These are phyloP conservation scores for Coleophoma cylindrospora DNA, from an alignment of 2,329 filamentous ascomycete species.

Conservation along the genomic window DNA sequence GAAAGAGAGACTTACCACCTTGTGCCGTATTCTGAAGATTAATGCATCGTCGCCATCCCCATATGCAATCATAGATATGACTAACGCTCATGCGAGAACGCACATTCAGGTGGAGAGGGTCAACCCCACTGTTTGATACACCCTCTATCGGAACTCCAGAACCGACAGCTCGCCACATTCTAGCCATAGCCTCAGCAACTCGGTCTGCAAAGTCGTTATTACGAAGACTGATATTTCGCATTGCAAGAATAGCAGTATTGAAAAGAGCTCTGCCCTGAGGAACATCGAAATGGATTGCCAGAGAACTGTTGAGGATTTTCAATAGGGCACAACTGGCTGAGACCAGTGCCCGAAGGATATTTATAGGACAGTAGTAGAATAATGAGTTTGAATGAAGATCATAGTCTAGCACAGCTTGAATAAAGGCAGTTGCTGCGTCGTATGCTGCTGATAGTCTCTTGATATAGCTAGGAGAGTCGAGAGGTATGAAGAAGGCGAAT, in stretches of 20 bases:
- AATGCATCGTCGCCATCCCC: conserved; percentile 50
- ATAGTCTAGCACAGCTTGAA: conserved; percentile 11
- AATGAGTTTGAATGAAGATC: conserved; percentile 24
- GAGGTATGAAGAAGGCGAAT: conserved; percentile 20
- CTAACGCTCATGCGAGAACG: conserved; percentile 64
- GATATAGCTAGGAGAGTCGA: conserved; percentile 32
- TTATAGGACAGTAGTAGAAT: conserved; percentile 47
- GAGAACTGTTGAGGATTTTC: conserved; percentile 62
- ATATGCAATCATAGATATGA: conserved; percentile 63
- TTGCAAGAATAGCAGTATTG: conserved; percentile 50
- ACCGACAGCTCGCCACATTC: conserved; percentile 45
- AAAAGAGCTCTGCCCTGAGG: conserved; percentile 52
- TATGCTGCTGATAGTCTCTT: conserved; percentile 38
- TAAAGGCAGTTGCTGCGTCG: conserved; percentile 25
- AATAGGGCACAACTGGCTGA: conserved; percentile 59
- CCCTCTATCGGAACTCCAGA: conserved; percentile 3
- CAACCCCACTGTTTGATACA: conserved; percentile 25
- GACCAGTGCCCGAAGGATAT: conserved; percentile 63
- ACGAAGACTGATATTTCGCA: conserved; percentile 55
- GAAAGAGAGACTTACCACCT: background rate
- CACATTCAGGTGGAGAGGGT: conserved; percentile 56
- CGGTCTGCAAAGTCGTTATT: conserved; percentile 60
- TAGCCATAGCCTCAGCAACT: conserved; percentile 59
- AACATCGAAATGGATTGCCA: conserved; percentile 49
- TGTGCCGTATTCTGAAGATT: background rate